Percentiles rank a stretch among this genome's conserved stretches.
phyloP scores from a whole-genome alignment of 129 eudicot genomes.

The Arctium minus region DNA sequence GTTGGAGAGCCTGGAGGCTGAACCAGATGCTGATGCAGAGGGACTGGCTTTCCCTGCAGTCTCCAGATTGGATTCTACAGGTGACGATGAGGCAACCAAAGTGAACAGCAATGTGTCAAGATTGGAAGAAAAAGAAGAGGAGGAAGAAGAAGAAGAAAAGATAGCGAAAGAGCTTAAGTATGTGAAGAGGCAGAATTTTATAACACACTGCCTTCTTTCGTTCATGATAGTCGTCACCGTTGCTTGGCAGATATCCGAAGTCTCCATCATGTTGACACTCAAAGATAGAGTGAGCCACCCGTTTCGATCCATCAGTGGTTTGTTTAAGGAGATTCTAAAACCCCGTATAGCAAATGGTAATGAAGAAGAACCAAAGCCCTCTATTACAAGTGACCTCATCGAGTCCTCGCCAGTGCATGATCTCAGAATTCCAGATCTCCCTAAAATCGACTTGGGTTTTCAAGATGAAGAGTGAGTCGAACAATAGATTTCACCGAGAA shows the following conservation, averaged over 20 bases:
- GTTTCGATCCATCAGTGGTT: conserved; percentile 40
- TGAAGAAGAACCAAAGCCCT: conserved; percentile 10
- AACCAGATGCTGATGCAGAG: not conserved
- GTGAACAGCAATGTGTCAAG: not conserved
- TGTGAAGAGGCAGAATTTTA: conserved; percentile 54
- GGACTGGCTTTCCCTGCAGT: not conserved
- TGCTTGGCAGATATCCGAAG: conserved; percentile 80
- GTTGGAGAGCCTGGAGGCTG: conserved; percentile 40
- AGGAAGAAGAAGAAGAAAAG: conserved; percentile 12
- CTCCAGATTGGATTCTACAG: not conserved
- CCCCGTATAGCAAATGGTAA: not conserved
- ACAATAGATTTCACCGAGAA: not conserved
- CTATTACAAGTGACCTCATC: conserved; percentile 14
- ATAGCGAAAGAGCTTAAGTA: conserved; percentile 55
- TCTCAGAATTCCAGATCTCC: conserved; percentile 44
- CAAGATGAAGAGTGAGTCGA: not conserved
- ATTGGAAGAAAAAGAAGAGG: not conserved
- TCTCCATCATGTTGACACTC: conserved; percentile 55
- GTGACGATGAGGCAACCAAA: not conserved
- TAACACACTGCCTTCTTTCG: conserved; percentile 75
- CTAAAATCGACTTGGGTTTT: conserved; percentile 13
- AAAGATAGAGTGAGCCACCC: conserved; percentile 70
- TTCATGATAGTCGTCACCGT: conserved; percentile 60
- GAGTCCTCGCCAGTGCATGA: conserved; percentile 32
- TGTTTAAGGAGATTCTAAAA: conserved; percentile 34